These are phyloP conservation scores for Mycena pura DNA, from an alignment of 768 basidiomycete genomes.

Conservation along the genomic window DNA sequence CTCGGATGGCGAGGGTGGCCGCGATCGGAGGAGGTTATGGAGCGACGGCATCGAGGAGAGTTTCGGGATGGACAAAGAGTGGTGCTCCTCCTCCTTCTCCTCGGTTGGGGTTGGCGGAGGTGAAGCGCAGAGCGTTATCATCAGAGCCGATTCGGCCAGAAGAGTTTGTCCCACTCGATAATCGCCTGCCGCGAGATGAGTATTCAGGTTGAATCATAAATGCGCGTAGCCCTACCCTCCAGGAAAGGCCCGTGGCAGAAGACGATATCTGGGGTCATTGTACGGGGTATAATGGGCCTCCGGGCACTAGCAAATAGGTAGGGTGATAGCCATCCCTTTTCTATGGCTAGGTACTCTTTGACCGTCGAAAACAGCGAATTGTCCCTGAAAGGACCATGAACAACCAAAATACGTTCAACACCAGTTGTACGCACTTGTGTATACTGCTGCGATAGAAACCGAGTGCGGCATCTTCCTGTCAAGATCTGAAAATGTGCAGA, in stretches of 20 bases:
- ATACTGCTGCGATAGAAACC: conserved; percentile 68
- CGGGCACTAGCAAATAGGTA: conserved; percentile 68
- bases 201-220: neutral
- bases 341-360: conserved; percentile 65
- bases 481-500: conserved; percentile 63
- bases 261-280: conserved; percentile 68
- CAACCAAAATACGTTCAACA: neutral
- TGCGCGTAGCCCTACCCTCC: conserved; percentile 42
- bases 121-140: conserved; percentile 52
- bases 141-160: conserved; percentile 60
- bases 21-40: conserved; percentile 52
- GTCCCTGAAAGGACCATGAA: conserved; percentile 44
- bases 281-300: conserved; percentile 64
- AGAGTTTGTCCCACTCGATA: conserved; percentile 65
- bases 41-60: conserved; percentile 47
- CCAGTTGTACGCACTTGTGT: conserved; percentile 53
- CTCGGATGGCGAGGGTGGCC: conserved; percentile 51
- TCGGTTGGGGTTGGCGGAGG: conserved; percentile 31
- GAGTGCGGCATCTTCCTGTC: conserved; percentile 61
- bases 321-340: conserved; percentile 75
- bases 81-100: conserved; percentile 18
- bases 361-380: conserved; percentile 64
- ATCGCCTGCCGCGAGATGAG: conserved; percentile 50
- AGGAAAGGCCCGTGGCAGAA: conserved; percentile 74
- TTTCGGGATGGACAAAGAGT: conserved; percentile 36